These are phyloP conservation scores for Xerocomellus chrysenteron DNA, from an alignment of 768 basidiomycete genomes.

Conservation along the genomic window DNA sequence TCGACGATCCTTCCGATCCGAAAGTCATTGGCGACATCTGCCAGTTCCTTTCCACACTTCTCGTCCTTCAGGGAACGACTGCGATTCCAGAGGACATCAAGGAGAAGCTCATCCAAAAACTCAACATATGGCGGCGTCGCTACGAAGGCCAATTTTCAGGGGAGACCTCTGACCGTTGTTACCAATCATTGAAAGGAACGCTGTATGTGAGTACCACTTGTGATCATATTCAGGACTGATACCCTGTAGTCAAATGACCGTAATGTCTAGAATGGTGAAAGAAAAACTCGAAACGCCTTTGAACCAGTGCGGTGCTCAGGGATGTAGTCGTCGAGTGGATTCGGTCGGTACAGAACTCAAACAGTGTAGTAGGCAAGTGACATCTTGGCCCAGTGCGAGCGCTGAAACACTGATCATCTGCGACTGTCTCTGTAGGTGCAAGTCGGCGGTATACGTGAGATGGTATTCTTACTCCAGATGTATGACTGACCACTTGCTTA, in stretches of 20 bases:
- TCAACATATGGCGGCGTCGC: conserved; percentile 33
- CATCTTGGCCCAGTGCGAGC: neutral
- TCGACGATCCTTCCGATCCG: conserved; percentile 9
- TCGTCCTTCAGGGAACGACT: conserved; percentile 38
- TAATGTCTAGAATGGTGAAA: conserved; percentile 31
- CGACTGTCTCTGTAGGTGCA: conserved; percentile 33
- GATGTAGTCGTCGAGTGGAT: conserved; percentile 22
- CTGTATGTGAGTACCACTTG: conserved; percentile 21
- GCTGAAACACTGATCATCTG: neutral
- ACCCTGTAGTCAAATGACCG: conserved; percentile 26
- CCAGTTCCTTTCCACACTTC: conserved; percentile 41
- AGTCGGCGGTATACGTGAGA: conserved; percentile 43
- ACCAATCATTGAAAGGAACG: conserved; percentile 31
- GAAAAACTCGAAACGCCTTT: conserved; percentile 30
- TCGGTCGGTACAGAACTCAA: conserved; percentile 25
- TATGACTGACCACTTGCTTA: conserved; percentile 13
- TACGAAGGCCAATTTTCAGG: conserved; percentile 32
- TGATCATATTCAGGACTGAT: neutral
- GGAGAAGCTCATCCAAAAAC: conserved; percentile 32
- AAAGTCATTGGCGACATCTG: conserved; percentile 34
- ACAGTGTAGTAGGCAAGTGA: conserved; percentile 38
- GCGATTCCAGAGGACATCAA: conserved; percentile 34
- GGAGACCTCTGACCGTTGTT: conserved; percentile 37
- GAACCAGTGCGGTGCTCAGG: conserved; percentile 33
- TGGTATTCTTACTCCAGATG: neutral